These are phyloP conservation scores for Colletotrichum sp. DNA, from an alignment of 2,329 filamentous ascomycete genomes.

Conservation along the genomic window DNA sequence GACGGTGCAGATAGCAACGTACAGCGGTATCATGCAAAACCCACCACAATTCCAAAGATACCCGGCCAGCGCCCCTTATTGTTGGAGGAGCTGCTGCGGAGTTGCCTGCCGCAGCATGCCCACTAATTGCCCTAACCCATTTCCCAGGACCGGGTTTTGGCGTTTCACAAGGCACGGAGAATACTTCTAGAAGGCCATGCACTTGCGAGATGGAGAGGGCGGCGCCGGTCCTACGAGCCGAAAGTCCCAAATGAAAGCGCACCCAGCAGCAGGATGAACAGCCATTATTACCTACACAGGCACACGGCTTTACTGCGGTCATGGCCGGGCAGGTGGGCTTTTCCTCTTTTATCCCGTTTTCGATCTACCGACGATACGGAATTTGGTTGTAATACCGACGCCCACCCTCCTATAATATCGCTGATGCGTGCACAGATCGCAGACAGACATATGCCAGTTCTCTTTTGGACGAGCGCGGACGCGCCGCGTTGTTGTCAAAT, in stretches of 20 bases:
- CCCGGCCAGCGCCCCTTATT: not conserved
- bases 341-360: constrained; percentile 3
- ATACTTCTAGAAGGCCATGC: constrained; percentile 18
- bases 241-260: not conserved
- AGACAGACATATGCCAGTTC: not conserved
- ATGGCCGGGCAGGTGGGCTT: not conserved
- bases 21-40: not conserved
- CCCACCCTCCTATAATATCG: not conserved
- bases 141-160: not conserved
- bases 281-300: not conserved
- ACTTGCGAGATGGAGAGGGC: constrained; percentile 2
- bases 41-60: constrained; percentile 4
- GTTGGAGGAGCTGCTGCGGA: not conserved
- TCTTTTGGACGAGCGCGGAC: not conserved
- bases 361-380: constrained; percentile 3
- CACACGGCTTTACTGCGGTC: constrained; percentile 7
- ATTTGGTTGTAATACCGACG: constrained; percentile 8
- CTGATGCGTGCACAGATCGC: not conserved
- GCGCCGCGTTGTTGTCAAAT: not conserved
- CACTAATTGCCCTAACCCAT: not conserved
- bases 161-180: constrained; percentile 7
- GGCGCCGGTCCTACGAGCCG: not conserved
- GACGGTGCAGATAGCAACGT: not conserved
- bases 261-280: not conserved
- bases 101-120: not conserved